Evolutionary conservation across 805 yeast species (phyloP).

Genomic region (Tetrapisispora pingtungensis): DNA sequence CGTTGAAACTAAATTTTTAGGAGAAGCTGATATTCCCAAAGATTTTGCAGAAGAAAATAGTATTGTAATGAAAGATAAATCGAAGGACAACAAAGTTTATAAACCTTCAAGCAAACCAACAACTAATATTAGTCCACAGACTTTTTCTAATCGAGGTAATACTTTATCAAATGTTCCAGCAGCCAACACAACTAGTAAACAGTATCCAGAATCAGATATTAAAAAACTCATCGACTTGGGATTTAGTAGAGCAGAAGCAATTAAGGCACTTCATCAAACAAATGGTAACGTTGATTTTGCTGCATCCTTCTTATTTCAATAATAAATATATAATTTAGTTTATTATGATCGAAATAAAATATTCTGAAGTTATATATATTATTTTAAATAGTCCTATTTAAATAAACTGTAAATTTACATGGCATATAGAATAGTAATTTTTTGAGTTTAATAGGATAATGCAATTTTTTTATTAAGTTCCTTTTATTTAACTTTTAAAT

Average conservation of each 20-base stretch:
- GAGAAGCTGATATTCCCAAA: constrained; percentile 60
- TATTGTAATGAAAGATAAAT: background rate
- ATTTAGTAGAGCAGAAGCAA: constrained; percentile 53
- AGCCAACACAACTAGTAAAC: background rate
- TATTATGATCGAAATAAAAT: no score
- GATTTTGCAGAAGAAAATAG: constrained; percentile 8
- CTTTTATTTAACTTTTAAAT: constrained; percentile 3
- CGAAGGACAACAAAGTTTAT: background rate
- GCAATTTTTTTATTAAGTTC: no score
- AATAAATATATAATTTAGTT: background rate
- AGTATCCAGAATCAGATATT: constrained; percentile 31
- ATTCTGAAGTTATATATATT: no score
- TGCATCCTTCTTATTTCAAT: constrained; percentile 58
- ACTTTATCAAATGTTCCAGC: background rate
- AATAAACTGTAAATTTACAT: background rate
- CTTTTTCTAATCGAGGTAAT: background rate
- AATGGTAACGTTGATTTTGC: constrained; percentile 79
- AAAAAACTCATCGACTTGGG: constrained; percentile 56
- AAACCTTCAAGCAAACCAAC: background rate
- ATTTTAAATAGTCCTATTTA: background rate
- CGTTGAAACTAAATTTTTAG: constrained; percentile 59
- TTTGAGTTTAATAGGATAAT: no score
- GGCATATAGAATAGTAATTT: no score
- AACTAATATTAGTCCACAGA: background rate
- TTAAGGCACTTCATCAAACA: constrained; percentile 53